Evolutionary conservation across 1,139 yeast species (phyloP).

Genomic region (Geotrichum restrictum): DNA sequence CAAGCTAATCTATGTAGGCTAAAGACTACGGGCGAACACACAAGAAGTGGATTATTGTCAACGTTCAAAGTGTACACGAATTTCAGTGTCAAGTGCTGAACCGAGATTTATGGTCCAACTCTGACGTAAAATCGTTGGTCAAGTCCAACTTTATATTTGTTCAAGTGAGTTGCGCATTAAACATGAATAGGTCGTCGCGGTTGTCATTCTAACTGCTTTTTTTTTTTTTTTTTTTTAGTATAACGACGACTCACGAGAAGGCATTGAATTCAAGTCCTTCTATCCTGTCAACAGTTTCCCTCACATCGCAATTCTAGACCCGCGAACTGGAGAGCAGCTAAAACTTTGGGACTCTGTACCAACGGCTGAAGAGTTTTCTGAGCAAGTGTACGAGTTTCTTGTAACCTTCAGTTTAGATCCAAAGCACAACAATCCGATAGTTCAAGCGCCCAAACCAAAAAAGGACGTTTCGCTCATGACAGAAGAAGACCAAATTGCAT

Average conservation of each 20-base stretch:
- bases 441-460: slow-evolving; percentile 34
- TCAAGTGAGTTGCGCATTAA: slow-evolving; percentile 27
- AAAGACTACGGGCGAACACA: slow-evolving; percentile 58
- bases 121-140: slow-evolving; percentile 60
- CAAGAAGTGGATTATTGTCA: slow-evolving; percentile 79
- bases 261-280: slow-evolving; percentile 63
- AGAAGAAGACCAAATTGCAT: slow-evolving; percentile 80
- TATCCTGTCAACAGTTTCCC: slow-evolving; percentile 73
- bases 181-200: no score
- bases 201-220: no score
- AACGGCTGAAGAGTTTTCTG: slow-evolving; percentile 55
- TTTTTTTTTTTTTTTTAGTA: slow-evolving; percentile 41
- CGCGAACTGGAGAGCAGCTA: slow-evolving; percentile 89
- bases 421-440: slow-evolving; percentile 57
- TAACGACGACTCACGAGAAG: slow-evolving; percentile 71
- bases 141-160: slow-evolving; percentile 69
- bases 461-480: slow-evolving; percentile 44
- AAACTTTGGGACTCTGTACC: slow-evolving; percentile 60
- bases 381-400: slow-evolving; percentile 45
- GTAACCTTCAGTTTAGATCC: slow-evolving; percentile 63
- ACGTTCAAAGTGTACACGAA: slow-evolving; percentile 79
- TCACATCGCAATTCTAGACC: slow-evolving; percentile 88
- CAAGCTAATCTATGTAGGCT: slow-evolving; percentile 46
- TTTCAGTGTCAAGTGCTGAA: slow-evolving; percentile 87
- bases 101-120: slow-evolving; percentile 86